phyloP scores from a whole-genome alignment of 75 land plant genomes.

The Cryptomeria japonica region DNA sequence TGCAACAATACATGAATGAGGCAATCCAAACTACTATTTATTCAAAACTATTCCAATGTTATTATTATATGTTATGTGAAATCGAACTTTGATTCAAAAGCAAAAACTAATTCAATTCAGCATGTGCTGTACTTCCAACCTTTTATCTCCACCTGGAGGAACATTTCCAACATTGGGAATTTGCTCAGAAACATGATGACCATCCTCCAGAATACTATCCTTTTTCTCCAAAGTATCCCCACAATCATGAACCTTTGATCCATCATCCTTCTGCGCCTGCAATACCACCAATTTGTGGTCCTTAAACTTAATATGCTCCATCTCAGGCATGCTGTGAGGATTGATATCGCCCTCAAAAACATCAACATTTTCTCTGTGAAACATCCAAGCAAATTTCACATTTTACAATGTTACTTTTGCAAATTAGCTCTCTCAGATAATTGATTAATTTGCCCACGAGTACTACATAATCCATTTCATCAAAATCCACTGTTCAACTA shows the following conservation, averaged over 20 bases:
- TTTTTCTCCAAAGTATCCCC: neutral
- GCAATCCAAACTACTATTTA: neutral
- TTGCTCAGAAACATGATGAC: neutral
- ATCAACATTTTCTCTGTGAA: constrained; percentile 9
- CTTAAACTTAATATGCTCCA: constrained; percentile 4
- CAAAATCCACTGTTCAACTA: neutral
- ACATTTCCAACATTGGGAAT: neutral
- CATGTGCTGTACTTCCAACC: constrained; percentile 3
- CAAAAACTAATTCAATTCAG: neutral
- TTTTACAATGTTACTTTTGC: neutral
- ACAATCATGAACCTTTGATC: neutral
- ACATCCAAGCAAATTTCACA: neutral
- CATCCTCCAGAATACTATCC: neutral
- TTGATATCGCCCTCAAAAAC: neutral
- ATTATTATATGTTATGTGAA: neutral
- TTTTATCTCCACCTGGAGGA: constrained; percentile 7
- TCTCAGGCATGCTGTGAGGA: neutral
- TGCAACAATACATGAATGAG: neutral
- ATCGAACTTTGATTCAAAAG: neutral
- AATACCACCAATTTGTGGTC: neutral
- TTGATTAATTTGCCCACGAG: neutral
- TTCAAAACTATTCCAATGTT: neutral
- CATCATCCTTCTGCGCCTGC: neutral
- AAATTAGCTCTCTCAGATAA: neutral
- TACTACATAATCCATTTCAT: neutral